Conservation (phyloP, 768 basidiomycete genomes). For the Neoboletus magnificus region DNA sequence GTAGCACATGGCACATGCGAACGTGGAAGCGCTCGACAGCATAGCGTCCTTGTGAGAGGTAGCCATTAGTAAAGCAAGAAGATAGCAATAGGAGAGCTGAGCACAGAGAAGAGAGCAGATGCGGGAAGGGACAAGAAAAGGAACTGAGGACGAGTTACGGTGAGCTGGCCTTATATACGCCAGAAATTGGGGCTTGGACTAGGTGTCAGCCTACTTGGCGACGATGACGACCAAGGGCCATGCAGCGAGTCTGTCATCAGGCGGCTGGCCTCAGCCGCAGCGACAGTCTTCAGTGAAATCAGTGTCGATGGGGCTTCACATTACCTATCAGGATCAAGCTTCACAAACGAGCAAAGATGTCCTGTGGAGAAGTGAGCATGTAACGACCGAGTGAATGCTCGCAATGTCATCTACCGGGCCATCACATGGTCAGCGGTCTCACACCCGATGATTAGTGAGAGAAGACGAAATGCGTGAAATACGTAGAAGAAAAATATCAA, state of each 20-base stretch:
- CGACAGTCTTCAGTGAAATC: background rate
- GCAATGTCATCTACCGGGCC: background rate
- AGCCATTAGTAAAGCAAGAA: constrained; percentile 3
- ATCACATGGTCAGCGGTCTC: constrained; percentile 3
- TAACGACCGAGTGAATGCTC: background rate
- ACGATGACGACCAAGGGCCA: background rate
- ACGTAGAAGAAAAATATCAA: constrained; percentile 5
- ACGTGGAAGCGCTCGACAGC: background rate
- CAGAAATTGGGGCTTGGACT: constrained; percentile 1
- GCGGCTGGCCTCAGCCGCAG: background rate
- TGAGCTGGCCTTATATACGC: constrained; percentile 4
- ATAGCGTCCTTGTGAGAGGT: background rate
- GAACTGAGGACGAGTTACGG: background rate
- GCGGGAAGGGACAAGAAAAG: background rate
- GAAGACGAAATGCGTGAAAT: constrained; percentile 7
- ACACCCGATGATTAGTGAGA: background rate
- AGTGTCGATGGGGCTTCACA: background rate
- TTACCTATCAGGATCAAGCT: background rate
- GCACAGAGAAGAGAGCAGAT: background rate
- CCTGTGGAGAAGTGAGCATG: background rate
- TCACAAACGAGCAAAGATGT: background rate
- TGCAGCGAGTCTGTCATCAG: background rate
- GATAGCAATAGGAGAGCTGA: background rate
- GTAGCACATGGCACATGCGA: background rate
- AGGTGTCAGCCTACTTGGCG: background rate